Conservation (phyloP, 768 basidiomycete genomes). For the Lactifluus echinatus region DNA sequence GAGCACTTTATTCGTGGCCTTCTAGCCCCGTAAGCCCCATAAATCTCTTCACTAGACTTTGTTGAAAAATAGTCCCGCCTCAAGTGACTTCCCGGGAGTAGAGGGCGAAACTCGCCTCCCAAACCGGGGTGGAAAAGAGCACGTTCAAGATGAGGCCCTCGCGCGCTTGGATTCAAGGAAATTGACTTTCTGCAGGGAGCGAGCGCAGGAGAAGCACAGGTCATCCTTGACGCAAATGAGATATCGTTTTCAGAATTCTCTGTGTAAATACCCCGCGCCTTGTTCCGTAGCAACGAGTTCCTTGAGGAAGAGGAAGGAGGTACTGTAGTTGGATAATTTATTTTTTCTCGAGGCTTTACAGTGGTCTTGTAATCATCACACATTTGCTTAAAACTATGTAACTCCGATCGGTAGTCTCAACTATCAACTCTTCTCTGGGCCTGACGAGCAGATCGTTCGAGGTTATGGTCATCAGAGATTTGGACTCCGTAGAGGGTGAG, state of each 20-base stretch:
- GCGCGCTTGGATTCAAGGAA: conserved; percentile 15
- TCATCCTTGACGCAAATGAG: conserved; percentile 8
- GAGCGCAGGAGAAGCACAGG: conserved; percentile 3
- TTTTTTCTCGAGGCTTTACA: no score
- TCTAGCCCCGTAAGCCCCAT: conserved; percentile 40
- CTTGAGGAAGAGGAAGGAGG: no score
- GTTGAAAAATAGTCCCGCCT: background rate
- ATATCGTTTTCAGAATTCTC: background rate
- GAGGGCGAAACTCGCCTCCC: conserved; percentile 33
- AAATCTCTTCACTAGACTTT: background rate
- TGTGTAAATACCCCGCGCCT: no score
- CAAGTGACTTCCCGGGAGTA: conserved; percentile 49
- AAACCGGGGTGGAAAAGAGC: conserved; percentile 33
- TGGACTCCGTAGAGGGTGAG: no score
- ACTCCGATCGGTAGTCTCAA: no score
- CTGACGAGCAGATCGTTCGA: no score
- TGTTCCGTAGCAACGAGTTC: no score
- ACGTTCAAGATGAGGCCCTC: conserved; percentile 26
- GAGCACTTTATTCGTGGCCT: conserved; percentile 49
- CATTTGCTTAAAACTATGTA: no score
- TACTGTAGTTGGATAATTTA: no score
- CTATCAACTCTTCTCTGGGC: no score
- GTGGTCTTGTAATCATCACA: no score
- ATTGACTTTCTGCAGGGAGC: conserved; percentile 5
- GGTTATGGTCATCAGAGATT: no score